A percentile compares a stretch with the other conserved stretches of the same genome.
Evolutionary conservation across 257 asterid genomes (phyloP).

Genomic region (Petrea volubilis): DNA sequence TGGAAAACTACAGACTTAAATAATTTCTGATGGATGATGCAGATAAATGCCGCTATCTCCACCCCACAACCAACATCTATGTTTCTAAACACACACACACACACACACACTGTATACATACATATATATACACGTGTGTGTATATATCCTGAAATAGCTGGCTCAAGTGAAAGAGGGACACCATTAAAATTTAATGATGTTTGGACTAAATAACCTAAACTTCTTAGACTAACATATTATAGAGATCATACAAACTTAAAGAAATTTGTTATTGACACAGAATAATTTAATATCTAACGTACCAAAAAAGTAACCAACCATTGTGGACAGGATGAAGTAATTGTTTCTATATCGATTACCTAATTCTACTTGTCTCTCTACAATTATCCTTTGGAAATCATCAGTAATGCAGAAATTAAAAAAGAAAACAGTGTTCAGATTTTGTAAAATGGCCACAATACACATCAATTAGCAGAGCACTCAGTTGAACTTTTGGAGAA

Average conservation of each 20-base stretch:
- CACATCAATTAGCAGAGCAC: neutral
- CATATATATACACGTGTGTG: too few relatives aligned
- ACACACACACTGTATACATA: too few relatives aligned
- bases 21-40: neutral
- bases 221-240: neutral
- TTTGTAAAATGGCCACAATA: neutral
- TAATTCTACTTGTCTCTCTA: slow-evolving; percentile 8
- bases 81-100: too few relatives aligned
- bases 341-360: neutral
- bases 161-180: neutral
- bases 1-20: neutral
- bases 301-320: neutral
- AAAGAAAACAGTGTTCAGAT: neutral
- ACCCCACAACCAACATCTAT: too few relatives aligned
- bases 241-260: neutral
- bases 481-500: slow-evolving; percentile 7
- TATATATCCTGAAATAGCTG: neutral
- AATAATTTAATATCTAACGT: neutral
- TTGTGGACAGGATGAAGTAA: neutral
- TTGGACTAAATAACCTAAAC: neutral
- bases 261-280: neutral
- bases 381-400: neutral
- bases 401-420: neutral
- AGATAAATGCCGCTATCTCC: too few relatives aligned
- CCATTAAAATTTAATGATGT: neutral